Evolutionary conservation across 2,329 filamentous ascomycete genomes (phyloP).

Genomic region (Pleoardoris graminearum): DNA sequence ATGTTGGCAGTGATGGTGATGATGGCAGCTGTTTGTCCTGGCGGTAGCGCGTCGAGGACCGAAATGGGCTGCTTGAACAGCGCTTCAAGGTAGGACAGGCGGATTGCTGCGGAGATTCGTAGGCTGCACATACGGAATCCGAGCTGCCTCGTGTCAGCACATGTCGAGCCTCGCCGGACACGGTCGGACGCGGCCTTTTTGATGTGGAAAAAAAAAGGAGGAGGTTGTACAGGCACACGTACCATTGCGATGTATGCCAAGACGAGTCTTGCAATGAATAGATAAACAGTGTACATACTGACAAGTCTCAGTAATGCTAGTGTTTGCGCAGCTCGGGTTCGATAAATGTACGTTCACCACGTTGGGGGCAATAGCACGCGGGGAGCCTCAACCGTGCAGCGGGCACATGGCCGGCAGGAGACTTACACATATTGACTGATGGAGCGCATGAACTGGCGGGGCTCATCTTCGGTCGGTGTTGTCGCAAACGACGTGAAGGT

Average conservation of each 20-base stretch:
- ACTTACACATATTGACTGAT: constrained; percentile 27
- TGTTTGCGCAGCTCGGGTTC: background rate
- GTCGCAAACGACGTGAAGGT: constrained; percentile 15
- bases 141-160: constrained; percentile 20
- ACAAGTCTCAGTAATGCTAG: background rate
- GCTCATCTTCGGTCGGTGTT: constrained; percentile 2
- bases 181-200: no score
- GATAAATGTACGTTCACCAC: no score
- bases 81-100: constrained; percentile 27
- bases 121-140: constrained; percentile 31
- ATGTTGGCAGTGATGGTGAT: constrained; percentile 35
- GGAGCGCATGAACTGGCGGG: constrained; percentile 14
- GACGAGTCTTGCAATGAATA: constrained; percentile 60
- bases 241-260: constrained; percentile 61
- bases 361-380: no score
- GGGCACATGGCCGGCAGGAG: background rate
- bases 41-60: constrained; percentile 30
- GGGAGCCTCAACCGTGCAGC: no score
- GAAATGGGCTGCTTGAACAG: constrained; percentile 31
- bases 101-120: constrained; percentile 31
- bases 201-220: no score
- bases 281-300: constrained; percentile 57
- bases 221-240: constrained; percentile 8
- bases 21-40: constrained; percentile 31
- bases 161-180: no score